These are phyloP conservation scores for Candida smagusa DNA, from an alignment of 1,139 yeast genomes.

Conservation along the genomic window DNA sequence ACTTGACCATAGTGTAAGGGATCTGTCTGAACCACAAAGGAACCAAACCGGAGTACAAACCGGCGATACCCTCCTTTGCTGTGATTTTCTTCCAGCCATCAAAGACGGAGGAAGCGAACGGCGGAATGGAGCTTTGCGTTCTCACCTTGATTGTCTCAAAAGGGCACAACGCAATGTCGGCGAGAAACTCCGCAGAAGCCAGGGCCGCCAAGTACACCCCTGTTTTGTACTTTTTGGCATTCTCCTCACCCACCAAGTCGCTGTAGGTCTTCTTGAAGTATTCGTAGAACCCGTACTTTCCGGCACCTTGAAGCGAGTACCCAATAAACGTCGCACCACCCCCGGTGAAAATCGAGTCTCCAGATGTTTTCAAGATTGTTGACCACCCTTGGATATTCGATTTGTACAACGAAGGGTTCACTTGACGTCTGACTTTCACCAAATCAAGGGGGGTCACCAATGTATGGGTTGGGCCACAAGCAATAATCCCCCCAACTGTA, in stretches of 20 bases:
- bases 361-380: conserved; percentile 68
- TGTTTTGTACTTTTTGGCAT: conserved; percentile 64
- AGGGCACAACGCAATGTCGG: conserved; percentile 87
- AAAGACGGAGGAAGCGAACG: conserved; percentile 57
- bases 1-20: conserved; percentile 95
- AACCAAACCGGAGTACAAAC: conserved; percentile 79
- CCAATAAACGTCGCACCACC: conserved; percentile 89
- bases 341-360: conserved; percentile 81
- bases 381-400: conserved; percentile 79
- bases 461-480: conserved; percentile 96
- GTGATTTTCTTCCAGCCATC: conserved; percentile 69
- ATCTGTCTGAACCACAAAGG: conserved; percentile 95
- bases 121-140: conserved; percentile 91
- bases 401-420: conserved; percentile 64
- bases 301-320: conserved; percentile 92
- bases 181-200: conserved; percentile 89
- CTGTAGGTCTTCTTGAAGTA: conserved; percentile 76
- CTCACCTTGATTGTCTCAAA: conserved; percentile 90
- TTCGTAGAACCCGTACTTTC: conserved; percentile 94
- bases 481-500: conserved; percentile 82
- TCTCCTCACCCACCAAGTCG: conserved; percentile 62
- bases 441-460: conserved; percentile 89
- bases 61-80: conserved; percentile 64
- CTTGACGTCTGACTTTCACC: conserved; percentile 91
- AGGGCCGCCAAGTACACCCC: conserved; percentile 77